Evolutionary conservation across 2,329 filamentous ascomycete species (phyloP), one percentile per base, ranked within the genome.

Genomic region (Purpureocillium takamizusanense): DNA sequence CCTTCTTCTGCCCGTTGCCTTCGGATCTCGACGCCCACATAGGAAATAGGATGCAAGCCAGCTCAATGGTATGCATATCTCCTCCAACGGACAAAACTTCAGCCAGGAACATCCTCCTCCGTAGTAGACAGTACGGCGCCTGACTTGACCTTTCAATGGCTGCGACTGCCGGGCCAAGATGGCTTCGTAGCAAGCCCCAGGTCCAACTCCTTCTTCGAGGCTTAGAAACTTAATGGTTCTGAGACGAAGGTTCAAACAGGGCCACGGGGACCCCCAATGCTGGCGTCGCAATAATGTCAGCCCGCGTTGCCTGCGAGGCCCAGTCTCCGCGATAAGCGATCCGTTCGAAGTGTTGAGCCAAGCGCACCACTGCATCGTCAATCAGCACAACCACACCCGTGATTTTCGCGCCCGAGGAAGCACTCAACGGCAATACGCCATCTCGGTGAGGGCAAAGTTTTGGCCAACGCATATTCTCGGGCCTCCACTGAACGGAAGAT

Each of bases 291-390:
- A 67, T 63, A 29, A 67, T 56, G 42, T 67, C 64, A 4, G 63
- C 57, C 42, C 58, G 60, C 40, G 65, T 52, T 18, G 52, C 51
- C 44, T 67, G 64, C 12, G 58, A 57, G 18, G 58, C n/a, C 63
- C 63, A 66, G 33, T 65, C 59, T 2, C 63, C 63, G 4, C 60
- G 54, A 40, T 66, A 68, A 45, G 74, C 70, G 12, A 78, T 56
- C n/a, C 56, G 52, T 30, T 74, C 67, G 47, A 77, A 83, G 38
- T 69, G 69, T 55, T 82, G 78, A 39, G 79, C 61, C 21, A 83
- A 53, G 14, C 57, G 52, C 7, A 66, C 61, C 49, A 67, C 63
- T 67, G 34, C 8, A 12, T 11, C 33, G 15, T 25, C 21, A 10
- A 25, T 25, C 21, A 25, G 16, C 1, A 61, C 62, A 10, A 25